Percentiles rank a stretch among this genome's conserved stretches.
These are phyloP conservation scores for Mixia osmundae DNA, from an alignment of 1,284 basidiomycete genomes.

Conservation along the genomic window DNA sequence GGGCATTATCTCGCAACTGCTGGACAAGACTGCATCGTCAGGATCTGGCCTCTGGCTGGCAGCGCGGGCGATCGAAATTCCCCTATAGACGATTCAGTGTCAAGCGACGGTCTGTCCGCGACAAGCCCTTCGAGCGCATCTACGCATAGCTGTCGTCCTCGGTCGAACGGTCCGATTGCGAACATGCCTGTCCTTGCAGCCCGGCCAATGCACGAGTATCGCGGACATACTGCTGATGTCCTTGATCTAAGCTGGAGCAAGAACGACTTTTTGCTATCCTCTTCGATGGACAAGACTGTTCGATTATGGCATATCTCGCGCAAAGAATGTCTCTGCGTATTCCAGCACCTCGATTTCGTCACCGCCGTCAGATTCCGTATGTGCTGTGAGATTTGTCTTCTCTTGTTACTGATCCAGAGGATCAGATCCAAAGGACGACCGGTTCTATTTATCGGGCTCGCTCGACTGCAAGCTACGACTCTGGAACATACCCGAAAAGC, in stretches of 20 bases:
- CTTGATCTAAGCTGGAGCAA: slow-evolving; percentile 24
- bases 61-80: slow-evolving; percentile 5
- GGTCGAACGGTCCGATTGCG: background rate
- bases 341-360: slow-evolving; percentile 23
- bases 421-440: slow-evolving; percentile 20
- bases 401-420: background rate
- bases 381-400: background rate
- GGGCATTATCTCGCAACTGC: slow-evolving; percentile 22
- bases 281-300: slow-evolving; percentile 24
- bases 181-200: slow-evolving; percentile 13
- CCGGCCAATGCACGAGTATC: slow-evolving; percentile 18
- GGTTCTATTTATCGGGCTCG: slow-evolving; percentile 23
- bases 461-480: slow-evolving; percentile 23
- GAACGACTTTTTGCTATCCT: slow-evolving; percentile 23
- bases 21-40: slow-evolving; percentile 21
- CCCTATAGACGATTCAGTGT: background rate
- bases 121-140: background rate
- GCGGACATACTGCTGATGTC: slow-evolving; percentile 21
- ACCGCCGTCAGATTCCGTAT: slow-evolving; percentile 20
- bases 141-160: background rate
- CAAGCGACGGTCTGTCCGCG: background rate
- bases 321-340: slow-evolving; percentile 21
- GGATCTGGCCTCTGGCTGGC: slow-evolving; percentile 14
- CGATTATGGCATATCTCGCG: slow-evolving; percentile 23
- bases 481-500: slow-evolving; percentile 18